Evolutionary conservation across 345 rosid genomes (phyloP).

Genomic region (Stellera chamaejasme): DNA sequence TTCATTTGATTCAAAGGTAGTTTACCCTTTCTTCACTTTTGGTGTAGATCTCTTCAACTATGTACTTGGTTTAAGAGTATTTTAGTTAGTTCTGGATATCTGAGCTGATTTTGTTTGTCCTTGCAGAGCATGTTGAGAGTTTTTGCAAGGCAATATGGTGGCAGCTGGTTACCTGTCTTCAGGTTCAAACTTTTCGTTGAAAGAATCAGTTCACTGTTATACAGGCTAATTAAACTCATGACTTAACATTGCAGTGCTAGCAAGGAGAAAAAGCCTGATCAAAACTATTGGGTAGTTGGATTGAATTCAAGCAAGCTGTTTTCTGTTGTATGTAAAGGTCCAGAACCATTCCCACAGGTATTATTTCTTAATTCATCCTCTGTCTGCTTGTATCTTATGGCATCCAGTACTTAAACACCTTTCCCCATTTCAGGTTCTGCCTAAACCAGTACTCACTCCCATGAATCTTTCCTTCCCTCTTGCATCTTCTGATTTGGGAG

Average conservation of each 20-base stretch:
- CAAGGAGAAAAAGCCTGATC: constrained; percentile 58
- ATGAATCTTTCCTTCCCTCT: constrained; percentile 67
- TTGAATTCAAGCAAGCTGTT: constrained; percentile 60
- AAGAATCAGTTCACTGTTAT: background rate
- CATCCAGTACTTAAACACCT: constrained; percentile 2
- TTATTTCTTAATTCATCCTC: constrained; percentile 3
- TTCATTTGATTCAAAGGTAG: constrained; percentile 82
- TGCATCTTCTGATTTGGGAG: constrained; percentile 89
- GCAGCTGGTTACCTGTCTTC: constrained; percentile 93
- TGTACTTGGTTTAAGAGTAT: background rate
- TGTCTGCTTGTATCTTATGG: constrained; percentile 6
- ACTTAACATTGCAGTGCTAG: constrained; percentile 40
- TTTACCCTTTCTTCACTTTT: constrained; percentile 6
- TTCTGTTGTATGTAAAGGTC: constrained; percentile 61
- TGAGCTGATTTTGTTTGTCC: constrained; percentile 14
- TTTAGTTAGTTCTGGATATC: constrained; percentile 9
- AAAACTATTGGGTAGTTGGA: constrained; percentile 88
- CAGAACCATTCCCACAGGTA: constrained; percentile 81
- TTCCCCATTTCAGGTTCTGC: constrained; percentile 57
- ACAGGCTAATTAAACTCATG: background rate
- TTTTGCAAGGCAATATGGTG: constrained; percentile 68
- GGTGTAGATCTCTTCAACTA: background rate
- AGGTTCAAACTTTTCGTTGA: constrained; percentile 43
- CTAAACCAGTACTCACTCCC: constrained; percentile 74
- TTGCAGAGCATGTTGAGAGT: constrained; percentile 73